Evolutionary conservation across 139 green algal species (phyloP).

Genomic region (Auxenochlorella protothecoides): DNA sequence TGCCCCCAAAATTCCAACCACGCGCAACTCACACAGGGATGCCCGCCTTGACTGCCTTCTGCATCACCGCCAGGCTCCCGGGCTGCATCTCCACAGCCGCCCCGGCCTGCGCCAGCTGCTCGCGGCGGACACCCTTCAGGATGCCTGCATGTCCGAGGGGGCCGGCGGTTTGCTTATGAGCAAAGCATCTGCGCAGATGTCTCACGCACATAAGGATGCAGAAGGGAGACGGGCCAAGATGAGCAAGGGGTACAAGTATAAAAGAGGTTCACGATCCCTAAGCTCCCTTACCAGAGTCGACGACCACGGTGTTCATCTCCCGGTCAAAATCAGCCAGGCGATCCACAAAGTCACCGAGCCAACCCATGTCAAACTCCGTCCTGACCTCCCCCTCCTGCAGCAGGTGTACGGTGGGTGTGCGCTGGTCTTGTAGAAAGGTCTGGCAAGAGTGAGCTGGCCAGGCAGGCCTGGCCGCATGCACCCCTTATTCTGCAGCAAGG

Average conservation of each 20-base stretch:
- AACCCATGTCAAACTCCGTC: slow-evolving; percentile 26
- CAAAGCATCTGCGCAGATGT: no score
- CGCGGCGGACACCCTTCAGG: slow-evolving; percentile 33
- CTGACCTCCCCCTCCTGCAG: slow-evolving; percentile 10
- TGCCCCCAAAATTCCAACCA: not conserved
- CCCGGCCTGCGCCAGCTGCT: slow-evolving; percentile 15
- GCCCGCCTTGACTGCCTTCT: slow-evolving; percentile 20
- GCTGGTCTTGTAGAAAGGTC: not conserved
- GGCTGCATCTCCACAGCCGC: slow-evolving; percentile 27
- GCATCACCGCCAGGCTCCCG: slow-evolving; percentile 31
- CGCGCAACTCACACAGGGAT: slow-evolving; percentile 17
- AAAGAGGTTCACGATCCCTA: not conserved
- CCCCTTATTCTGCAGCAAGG: no score
- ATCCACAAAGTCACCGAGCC: slow-evolving; percentile 40
- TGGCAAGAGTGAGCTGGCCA: not conserved
- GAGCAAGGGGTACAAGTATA: not conserved
- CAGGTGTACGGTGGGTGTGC: not conserved
- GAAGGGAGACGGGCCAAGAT: no score
- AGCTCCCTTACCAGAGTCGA: slow-evolving; percentile 17
- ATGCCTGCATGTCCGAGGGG: slow-evolving; percentile 19
- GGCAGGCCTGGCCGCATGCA: slow-evolving; percentile 26
- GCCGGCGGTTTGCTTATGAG: not conserved
- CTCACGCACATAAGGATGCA: no score
- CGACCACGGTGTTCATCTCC: slow-evolving; percentile 50
- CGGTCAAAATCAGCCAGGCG: slow-evolving; percentile 61